Evolutionary conservation across 805 yeast genomes (phyloP).

Genomic region (Saccharomyces mikatae): DNA sequence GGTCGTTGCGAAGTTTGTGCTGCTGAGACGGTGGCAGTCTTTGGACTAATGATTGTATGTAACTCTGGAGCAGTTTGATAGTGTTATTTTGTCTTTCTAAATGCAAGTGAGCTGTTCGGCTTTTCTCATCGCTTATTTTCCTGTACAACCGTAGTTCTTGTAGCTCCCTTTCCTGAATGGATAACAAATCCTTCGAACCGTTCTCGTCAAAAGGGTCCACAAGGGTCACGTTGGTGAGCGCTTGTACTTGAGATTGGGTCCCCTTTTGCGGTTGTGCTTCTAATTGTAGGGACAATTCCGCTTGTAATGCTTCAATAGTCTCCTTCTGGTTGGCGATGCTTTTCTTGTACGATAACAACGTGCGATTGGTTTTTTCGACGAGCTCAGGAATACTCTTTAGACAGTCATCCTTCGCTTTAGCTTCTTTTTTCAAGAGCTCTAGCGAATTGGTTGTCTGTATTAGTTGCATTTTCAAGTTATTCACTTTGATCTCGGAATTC

Average conservation of each 20-base stretch:
- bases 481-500: background rate
- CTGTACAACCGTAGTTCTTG: background rate
- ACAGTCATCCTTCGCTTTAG: background rate
- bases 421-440: background rate
- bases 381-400: background rate
- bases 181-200: background rate
- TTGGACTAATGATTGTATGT: background rate
- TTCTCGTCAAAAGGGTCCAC: background rate
- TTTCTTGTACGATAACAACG: background rate
- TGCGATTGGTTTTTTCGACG: background rate
- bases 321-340: background rate
- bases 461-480: background rate
- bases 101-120: background rate
- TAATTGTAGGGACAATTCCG: background rate
- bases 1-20: background rate
- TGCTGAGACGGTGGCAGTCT: background rate
- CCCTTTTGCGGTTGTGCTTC: background rate
- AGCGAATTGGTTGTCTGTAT: background rate
- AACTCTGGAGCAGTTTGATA: background rate
- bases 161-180: background rate
- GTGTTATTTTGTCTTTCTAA: background rate
- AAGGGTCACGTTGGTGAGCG: background rate
- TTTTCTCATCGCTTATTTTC: background rate
- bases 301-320: background rate
- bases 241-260: background rate